phyloP scores from a whole-genome alignment of 768 basidiomycete genomes.

The Collybia sp. region DNA sequence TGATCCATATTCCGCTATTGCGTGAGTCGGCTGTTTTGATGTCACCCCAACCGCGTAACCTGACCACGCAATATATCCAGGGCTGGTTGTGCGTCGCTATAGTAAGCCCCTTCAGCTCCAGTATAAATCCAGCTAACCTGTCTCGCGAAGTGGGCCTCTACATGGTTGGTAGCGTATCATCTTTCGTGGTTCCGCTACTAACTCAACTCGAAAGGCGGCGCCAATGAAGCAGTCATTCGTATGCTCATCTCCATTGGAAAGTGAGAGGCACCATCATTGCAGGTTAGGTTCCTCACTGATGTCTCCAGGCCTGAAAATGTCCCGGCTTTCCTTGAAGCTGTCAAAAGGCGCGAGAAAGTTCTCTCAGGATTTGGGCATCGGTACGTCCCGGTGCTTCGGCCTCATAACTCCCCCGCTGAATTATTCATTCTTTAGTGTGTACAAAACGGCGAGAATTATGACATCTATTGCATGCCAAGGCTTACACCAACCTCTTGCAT shows the following conservation, averaged over 20 bases:
- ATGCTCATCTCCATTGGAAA: conserved; percentile 89
- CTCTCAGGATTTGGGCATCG: conserved; percentile 90
- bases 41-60: not conserved
- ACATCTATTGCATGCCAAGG: too few species aligned
- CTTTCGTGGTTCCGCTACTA: not conserved
- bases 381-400: conserved; percentile 24
- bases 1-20: conserved; percentile 85
- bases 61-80: conserved; percentile 24
- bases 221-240: conserved; percentile 91
- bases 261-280: conserved; percentile 29
- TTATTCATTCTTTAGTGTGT: conserved; percentile 38
- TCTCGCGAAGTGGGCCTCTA: conserved; percentile 51
- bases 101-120: conserved; percentile 43
- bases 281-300: not conserved
- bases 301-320: conserved; percentile 69
- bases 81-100: conserved; percentile 84
- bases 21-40: conserved; percentile 35
- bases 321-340: conserved; percentile 78
- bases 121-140: not conserved
- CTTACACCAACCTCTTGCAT: conserved; percentile 3
- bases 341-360: conserved; percentile 85
- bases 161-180: conserved; percentile 41
- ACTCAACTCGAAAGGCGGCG: conserved; percentile 51
- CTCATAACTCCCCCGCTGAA: not conserved
- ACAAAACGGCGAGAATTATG: conserved; percentile 56